These are phyloP conservation scores for Coemansia asiatica DNA, from an alignment of 192 early-diverging fungal species.

Conservation along the genomic window DNA sequence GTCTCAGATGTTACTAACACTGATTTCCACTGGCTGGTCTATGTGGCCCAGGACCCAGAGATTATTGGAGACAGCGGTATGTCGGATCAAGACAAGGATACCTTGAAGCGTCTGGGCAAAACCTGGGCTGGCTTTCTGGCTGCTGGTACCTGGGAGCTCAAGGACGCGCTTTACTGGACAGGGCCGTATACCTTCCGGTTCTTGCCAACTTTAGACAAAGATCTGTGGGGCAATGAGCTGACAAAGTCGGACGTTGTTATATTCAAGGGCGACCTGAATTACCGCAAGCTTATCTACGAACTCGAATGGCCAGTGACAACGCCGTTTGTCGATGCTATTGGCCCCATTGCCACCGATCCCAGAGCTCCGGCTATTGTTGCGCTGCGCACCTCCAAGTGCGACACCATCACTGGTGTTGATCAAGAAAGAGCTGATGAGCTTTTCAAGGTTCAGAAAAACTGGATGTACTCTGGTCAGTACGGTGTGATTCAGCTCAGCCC, in stretches of 20 bases:
- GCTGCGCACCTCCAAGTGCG: constrained; percentile 86
- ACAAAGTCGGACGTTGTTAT: constrained; percentile 66
- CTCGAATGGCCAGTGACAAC: constrained; percentile 82
- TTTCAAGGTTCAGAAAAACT: constrained; percentile 51
- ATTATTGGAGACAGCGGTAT: constrained; percentile 24
- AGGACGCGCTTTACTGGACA: constrained; percentile 83
- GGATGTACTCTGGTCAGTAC: constrained; percentile 72
- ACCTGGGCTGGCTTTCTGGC: constrained; percentile 70
- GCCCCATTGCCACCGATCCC: constrained; percentile 59
- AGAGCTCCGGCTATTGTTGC: constrained; percentile 66
- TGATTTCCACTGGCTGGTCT: constrained; percentile 75
- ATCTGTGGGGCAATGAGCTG: constrained; percentile 63
- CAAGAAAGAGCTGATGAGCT: constrained; percentile 45
- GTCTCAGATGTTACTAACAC: constrained; percentile 86
- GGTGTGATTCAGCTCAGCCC: constrained; percentile 62
- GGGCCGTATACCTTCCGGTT: constrained; percentile 79
- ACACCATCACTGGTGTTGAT: constrained; percentile 74
- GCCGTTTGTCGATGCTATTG: constrained; percentile 81
- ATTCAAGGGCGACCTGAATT: constrained; percentile 98
- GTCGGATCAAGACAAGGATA: constrained; percentile 31
- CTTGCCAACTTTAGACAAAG: constrained; percentile 64
- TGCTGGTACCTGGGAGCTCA: constrained; percentile 65
- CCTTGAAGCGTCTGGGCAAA: constrained; percentile 56
- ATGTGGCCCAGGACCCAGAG: constrained; percentile 22
- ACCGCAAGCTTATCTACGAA: constrained; percentile 92